phyloP scores from a whole-genome alignment of 139 green algal species.

The Spirogloea muscicola region DNA sequence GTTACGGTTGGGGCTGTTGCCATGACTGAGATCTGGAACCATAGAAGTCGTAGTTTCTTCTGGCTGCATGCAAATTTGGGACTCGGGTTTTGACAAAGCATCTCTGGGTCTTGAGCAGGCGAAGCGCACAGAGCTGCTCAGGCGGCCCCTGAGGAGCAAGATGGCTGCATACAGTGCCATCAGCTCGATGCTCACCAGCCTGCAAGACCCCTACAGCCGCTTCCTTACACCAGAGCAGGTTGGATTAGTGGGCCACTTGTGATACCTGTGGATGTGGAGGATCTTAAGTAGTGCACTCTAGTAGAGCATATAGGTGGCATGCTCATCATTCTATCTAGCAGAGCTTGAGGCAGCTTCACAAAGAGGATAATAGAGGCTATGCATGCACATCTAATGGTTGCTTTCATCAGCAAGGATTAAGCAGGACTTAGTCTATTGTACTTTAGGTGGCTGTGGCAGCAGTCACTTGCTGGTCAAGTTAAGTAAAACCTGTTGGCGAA shows the following conservation, averaged over 20 bases:
- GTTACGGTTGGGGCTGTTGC: not conserved
- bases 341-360: too few species aligned
- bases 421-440: too few species aligned
- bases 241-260: not conserved
- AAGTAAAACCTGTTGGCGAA: too few species aligned
- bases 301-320: too few species aligned
- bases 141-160: constrained; percentile 3
- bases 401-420: too few species aligned
- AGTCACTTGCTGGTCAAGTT: too few species aligned
- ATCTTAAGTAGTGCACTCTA: too few species aligned
- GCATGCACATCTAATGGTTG: too few species aligned
- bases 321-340: too few species aligned
- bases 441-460: too few species aligned
- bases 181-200: constrained; percentile 60
- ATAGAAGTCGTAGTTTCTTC: not conserved
- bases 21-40: not conserved
- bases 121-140: constrained; percentile 4
- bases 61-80: not conserved
- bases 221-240: constrained; percentile 66
- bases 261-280: too few species aligned
- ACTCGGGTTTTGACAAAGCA: not conserved
- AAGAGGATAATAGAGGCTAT: too few species aligned
- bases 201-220: constrained; percentile 85
- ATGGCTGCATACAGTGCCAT: constrained; percentile 44
- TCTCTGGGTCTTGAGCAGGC: constrained; percentile 1